Conservation (phyloP, 176 grass and related monocot species). For the Pontederia crassipes region DNA sequence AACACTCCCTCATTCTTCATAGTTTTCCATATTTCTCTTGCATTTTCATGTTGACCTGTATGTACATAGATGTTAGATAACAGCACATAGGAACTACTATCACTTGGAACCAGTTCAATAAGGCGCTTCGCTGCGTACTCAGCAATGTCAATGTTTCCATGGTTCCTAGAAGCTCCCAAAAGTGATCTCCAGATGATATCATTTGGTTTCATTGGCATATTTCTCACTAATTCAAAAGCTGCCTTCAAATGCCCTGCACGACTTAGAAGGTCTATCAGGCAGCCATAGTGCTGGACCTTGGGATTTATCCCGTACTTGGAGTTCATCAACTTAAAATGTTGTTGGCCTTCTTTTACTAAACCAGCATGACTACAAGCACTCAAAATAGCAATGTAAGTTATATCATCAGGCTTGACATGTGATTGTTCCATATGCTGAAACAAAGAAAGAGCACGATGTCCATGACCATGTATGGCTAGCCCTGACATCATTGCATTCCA, state of each 20-base stretch:
- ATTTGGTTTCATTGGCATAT: constrained; percentile 14
- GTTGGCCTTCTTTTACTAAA: constrained; percentile 9
- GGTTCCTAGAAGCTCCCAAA: constrained; percentile 17
- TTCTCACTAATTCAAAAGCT: constrained; percentile 5
- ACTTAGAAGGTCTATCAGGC: constrained; percentile 21
- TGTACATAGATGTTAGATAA: constrained; percentile 14
- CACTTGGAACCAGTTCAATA: constrained; percentile 8
- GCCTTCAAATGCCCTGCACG: constrained; percentile 13
- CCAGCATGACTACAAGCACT: constrained; percentile 23
- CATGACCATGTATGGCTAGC: constrained; percentile 13
- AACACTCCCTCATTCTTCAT: constrained; percentile 16
- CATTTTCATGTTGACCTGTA: constrained; percentile 1
- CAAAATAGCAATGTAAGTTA: constrained; percentile 20
- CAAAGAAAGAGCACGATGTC: constrained; percentile 4
- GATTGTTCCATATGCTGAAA: constrained; percentile 15
- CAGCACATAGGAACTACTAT: constrained; percentile 18
- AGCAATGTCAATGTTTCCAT: constrained; percentile 12
- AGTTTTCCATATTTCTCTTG: constrained; percentile 12
- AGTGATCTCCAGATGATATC: constrained; percentile 21
- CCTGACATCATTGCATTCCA: constrained; percentile 26
- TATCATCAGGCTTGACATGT: constrained; percentile 15
- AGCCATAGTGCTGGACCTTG: constrained; percentile 26
- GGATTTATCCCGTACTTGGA: constrained; percentile 13
- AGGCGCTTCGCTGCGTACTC: constrained; percentile 9
- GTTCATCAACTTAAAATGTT: constrained; percentile 19